Evolutionary conservation across 441 rosid genomes (phyloP).

Genomic region (Brassica hybrid): DNA sequence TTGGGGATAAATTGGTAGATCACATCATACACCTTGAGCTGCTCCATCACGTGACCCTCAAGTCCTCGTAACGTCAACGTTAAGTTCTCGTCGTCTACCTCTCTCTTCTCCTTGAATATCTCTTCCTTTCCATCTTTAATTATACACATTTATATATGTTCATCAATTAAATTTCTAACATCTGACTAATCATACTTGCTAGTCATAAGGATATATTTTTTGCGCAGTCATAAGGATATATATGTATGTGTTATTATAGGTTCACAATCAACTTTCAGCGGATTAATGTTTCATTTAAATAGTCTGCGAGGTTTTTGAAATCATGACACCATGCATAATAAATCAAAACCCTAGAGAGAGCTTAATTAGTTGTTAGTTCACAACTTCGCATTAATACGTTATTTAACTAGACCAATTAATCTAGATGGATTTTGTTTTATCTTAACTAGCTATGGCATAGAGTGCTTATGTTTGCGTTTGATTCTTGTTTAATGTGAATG

Average conservation of each 20-base stretch:
- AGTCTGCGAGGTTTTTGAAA: background rate
- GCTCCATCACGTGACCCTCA: constrained; percentile 24
- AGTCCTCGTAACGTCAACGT: constrained; percentile 19
- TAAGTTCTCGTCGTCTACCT: constrained; percentile 15
- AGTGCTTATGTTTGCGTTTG: too few relatives aligned
- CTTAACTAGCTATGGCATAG: too few relatives aligned
- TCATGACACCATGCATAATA: background rate
- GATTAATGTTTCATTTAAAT: background rate
- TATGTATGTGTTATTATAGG: background rate
- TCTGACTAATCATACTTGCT: background rate
- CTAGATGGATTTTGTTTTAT: too few relatives aligned
- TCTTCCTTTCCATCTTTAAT: constrained; percentile 28
- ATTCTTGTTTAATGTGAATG: too few relatives aligned
- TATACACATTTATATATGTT: background rate
- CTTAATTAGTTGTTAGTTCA: background rate
- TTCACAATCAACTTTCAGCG: background rate
- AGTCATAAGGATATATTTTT: background rate
- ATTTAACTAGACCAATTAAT: background rate
- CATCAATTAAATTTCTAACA: background rate
- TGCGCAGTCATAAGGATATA: background rate
- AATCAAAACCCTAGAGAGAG: constrained; percentile 6
- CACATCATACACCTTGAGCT: constrained; percentile 21
- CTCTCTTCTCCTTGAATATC: constrained; percentile 13
- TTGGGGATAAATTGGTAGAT: constrained; percentile 25
- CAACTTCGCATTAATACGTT: background rate